These are phyloP conservation scores for Colletotrichum gloeosporioides DNA, from an alignment of 2,329 filamentous ascomycete species.

Conservation along the genomic window DNA sequence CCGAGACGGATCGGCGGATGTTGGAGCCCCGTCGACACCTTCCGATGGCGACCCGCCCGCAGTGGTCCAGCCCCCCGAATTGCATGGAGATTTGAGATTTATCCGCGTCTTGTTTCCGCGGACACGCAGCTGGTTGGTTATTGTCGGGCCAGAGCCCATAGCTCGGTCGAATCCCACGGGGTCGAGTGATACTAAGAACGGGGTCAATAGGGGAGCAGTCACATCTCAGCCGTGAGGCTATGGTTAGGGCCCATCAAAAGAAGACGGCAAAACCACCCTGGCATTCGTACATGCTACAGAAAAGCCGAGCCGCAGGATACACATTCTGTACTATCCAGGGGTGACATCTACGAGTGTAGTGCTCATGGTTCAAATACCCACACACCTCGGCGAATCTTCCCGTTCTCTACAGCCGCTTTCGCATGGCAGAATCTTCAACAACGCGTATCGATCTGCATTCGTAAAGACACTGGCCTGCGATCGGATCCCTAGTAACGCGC, in stretches of 20 bases:
- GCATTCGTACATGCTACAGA: not conserved
- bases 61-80: not conserved
- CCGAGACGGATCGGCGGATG: not conserved
- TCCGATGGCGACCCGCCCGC: not conserved
- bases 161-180: not conserved
- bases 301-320: not conserved
- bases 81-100: not conserved
- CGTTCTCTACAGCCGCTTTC: not conserved
- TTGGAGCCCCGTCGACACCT: not conserved
- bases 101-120: not conserved
- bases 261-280: not conserved
- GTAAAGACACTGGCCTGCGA: not conserved
- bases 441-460: not conserved
- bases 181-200: not conserved
- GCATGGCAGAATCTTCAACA: not conserved
- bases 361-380: not conserved
- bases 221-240: not conserved
- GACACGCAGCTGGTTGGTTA: not conserved
- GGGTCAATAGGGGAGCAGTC: not conserved
- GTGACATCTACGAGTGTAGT: not conserved
- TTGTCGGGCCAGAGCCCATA: not conserved
- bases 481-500: not conserved
- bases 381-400: not conserved
- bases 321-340: not conserved
- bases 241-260: not conserved